Base-by-base conservation (phyloP, 371 early-diverging fungal species). In the Mortierella polycephala region DNA sequence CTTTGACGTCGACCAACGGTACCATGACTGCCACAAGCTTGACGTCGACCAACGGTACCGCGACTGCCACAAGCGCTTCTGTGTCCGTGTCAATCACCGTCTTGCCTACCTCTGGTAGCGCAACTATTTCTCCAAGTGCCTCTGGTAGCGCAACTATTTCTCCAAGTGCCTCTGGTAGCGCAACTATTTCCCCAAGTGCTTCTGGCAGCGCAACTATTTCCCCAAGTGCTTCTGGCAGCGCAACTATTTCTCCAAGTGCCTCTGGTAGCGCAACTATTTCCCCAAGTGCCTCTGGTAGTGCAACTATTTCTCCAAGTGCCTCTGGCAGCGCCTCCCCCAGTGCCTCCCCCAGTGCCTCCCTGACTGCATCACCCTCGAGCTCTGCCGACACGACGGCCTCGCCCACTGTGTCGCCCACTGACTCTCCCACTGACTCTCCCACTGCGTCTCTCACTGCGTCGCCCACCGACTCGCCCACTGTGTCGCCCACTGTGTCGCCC, bases 271-370 rank as follows among this genome's bases (percentile, higher is more conserved):
- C 82, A 42, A 37, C 85, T 80, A 7, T 86, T 69, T 65, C 69
- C 40, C 21, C 85, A 81, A 54, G 86, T 85, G n/a, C 87, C 58
- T 41, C 80, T 69, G 20, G 71, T 82, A 16, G 86, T 83, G n/a
- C 86, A 62, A 11, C 79, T 54, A 18, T 74, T 70, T 30, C 74
- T 59, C n/a, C 79, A 45, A 23, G 63, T 16, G 45, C 65, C 62
- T 30, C 74, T 18, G 12, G 83, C 53, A n/a, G 87, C 55, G 18
- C 69, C 45, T 44, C 60, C n/a, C n/a, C n/a, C n/a, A n/a, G n/a
- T n/a, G n/a, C 4, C 30, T 30, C 30, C 67, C 47, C 83, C 75
- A 50, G 61, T 81, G 8, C 21, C 76, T 54, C 37, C n/a, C 37
- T 42, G 71, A 18, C 88, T 62, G 64, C 60, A 52, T 39, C 86